phyloP scores from a whole-genome alignment of 352 stramenopile genomes.

The Phytophthora boehmeriae region DNA sequence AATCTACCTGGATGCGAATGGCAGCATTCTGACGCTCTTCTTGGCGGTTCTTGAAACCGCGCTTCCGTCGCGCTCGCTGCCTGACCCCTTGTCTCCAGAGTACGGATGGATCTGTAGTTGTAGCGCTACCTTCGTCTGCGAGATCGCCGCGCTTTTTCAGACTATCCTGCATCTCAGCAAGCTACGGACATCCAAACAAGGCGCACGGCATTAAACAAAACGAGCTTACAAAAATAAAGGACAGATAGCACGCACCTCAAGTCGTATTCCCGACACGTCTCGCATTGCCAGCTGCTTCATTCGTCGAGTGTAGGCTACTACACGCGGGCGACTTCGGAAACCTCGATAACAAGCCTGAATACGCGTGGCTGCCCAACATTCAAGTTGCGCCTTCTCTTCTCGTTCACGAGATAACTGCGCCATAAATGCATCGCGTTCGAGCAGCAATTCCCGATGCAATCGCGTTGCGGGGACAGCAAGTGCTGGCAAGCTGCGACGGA shows the following conservation, averaged over 20 bases:
- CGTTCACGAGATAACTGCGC: constrained; percentile 55
- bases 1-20: constrained; percentile 48
- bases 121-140: constrained; percentile 3
- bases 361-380: constrained; percentile 65
- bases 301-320: constrained; percentile 47
- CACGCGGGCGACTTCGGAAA: constrained; percentile 47
- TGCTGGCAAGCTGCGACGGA: constrained; percentile 56
- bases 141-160: constrained; percentile 28
- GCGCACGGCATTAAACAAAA: not conserved
- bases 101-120: constrained; percentile 8
- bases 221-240: not conserved
- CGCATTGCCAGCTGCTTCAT: constrained; percentile 24
- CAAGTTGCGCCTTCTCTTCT: constrained; percentile 48
- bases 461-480: constrained; percentile 52
- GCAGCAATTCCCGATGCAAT: constrained; percentile 56
- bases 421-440: constrained; percentile 71
- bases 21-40: constrained; percentile 49
- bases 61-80: constrained; percentile 49
- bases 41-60: constrained; percentile 38
- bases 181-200: constrained; percentile 25
- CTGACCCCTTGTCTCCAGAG: constrained; percentile 61
- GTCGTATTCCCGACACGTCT: constrained; percentile 21
- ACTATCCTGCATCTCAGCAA: constrained; percentile 53
- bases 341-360: constrained; percentile 72
- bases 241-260: constrained; percentile 20